Base-by-base conservation (phyloP, 2,329 filamentous ascomycete genomes). In the Neopestalotiopsis clavispora region DNA sequence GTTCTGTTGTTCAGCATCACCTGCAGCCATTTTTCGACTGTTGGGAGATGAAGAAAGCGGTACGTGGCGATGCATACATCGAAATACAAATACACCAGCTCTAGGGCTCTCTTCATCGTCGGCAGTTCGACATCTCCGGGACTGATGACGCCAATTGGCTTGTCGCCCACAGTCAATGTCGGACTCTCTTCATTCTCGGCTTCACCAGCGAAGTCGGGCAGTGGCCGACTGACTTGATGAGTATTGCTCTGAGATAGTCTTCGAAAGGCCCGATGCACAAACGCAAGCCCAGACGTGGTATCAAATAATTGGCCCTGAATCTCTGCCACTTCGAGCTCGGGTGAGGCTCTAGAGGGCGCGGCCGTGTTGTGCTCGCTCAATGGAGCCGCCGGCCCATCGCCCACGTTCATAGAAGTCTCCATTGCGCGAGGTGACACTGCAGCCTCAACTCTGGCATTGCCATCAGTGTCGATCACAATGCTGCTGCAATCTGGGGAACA, bases 51-150 rank as follows among this genome's bases (percentile, higher is more conserved):
- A 30, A 90, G 75, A 69, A 88, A 87, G 4, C 87, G 83, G 72
- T 89, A 88, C 0, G 88, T 90, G 4, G 87, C 86, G 38, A 88
- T 84, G 20, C 86, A 88, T 70, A 85, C 86, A 60, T 89, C 87
- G 72, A 90, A 90, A 71, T 89, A 90, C 28, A 86, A 80, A 4
- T 72, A 68, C 56, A 80, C 67, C 14, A 79, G 72, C 1, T 74
- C 69, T 9, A 69, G 59, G 12, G 73, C 71, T 1, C 68, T 49
- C 1, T 71, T 60, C 2, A 67, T 70, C 3, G 74, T 68, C 5
- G 74, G 72, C 4, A 77, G 69, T 10, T 62, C 12, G 7, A 62
- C 13, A 6, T 38, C 23, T 10, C 52, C 40, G n/a, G 61, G 40
- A n/a, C 34, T 62, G 1, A 45, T 14, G 23, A 17, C 23, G 2